phyloP scores from a whole-genome alignment of 2,329 filamentous ascomycete genomes.

The Beauveria australis region DNA sequence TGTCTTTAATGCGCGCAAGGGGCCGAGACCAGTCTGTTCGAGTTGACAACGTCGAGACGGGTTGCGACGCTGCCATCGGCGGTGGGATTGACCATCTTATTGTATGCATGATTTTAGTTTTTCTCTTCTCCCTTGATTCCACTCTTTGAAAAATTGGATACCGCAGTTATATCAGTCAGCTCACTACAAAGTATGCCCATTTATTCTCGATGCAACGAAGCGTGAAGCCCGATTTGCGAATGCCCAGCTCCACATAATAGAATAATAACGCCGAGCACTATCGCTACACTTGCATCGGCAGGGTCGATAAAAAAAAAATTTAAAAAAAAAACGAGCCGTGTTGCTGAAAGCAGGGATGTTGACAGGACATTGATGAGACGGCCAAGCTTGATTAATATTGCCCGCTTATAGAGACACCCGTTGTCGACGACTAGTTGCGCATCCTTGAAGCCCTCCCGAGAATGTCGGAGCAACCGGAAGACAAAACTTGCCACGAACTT shows the following conservation, averaged over 20 bases:
- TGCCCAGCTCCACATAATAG: background rate
- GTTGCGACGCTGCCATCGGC: slow-evolving; percentile 19
- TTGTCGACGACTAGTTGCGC: too few relatives aligned
- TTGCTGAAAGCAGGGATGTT: too few relatives aligned
- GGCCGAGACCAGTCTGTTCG: slow-evolving; percentile 24
- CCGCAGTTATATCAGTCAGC: background rate
- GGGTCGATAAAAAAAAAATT: background rate
- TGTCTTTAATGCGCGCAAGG: slow-evolving; percentile 28
- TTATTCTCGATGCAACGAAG: background rate
- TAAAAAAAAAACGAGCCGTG: background rate
- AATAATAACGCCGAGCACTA: background rate
- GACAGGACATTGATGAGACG: background rate
- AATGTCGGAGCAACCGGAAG: too few relatives aligned
- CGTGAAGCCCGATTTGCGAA: background rate
- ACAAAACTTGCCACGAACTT: too few relatives aligned
- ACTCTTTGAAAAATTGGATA: background rate
- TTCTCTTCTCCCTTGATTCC: background rate
- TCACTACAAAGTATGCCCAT: background rate
- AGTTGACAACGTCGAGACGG: slow-evolving; percentile 28
- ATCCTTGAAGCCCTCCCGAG: too few relatives aligned
- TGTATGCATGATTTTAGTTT: slow-evolving; percentile 16
- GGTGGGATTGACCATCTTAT: slow-evolving; percentile 28
- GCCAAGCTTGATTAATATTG: background rate
- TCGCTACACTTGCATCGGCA: background rate
- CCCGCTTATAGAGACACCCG: too few relatives aligned